These are phyloP conservation scores for Suillus paluster DNA, from an alignment of 768 basidiomycete species.

Conservation along the genomic window DNA sequence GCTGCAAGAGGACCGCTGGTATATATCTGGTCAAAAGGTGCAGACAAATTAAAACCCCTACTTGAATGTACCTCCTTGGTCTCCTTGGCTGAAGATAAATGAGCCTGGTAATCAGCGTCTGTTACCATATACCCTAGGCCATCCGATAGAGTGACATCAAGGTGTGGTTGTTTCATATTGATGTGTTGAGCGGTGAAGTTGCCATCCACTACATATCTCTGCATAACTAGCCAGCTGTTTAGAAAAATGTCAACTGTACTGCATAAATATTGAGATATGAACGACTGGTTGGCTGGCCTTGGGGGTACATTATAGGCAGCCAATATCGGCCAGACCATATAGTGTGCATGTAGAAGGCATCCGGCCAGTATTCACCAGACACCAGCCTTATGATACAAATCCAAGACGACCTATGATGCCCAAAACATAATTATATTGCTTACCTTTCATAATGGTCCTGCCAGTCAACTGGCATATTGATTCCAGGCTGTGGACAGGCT, in stretches of 20 bases:
- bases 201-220: slow-evolving; percentile 12
- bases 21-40: background rate
- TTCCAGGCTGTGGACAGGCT: slow-evolving; percentile 29
- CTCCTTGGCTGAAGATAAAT: slow-evolving; percentile 17
- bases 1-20: slow-evolving; percentile 18
- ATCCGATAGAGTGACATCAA: slow-evolving; percentile 31
- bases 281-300: background rate
- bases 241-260: too few relatives aligned
- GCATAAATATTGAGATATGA: background rate
- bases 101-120: slow-evolving; percentile 20
- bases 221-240: background rate
- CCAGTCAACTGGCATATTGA: slow-evolving; percentile 32
- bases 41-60: too few relatives aligned
- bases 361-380: too few relatives aligned
- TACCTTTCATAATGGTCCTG: slow-evolving; percentile 11
- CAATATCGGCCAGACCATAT: background rate
- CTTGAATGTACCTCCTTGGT: slow-evolving; percentile 11
- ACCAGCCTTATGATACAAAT: too few relatives aligned
- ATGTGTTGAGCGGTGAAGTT: slow-evolving; percentile 20
- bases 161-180: slow-evolving; percentile 24
- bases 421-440: background rate
- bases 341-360: background rate
- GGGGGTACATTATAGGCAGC: background rate
- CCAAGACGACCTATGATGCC: background rate
- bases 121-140: slow-evolving; percentile 33